Evolutionary conservation across 148 eudicot genomes (phyloP).

Genomic region (Rhododendron mucronatum): DNA sequence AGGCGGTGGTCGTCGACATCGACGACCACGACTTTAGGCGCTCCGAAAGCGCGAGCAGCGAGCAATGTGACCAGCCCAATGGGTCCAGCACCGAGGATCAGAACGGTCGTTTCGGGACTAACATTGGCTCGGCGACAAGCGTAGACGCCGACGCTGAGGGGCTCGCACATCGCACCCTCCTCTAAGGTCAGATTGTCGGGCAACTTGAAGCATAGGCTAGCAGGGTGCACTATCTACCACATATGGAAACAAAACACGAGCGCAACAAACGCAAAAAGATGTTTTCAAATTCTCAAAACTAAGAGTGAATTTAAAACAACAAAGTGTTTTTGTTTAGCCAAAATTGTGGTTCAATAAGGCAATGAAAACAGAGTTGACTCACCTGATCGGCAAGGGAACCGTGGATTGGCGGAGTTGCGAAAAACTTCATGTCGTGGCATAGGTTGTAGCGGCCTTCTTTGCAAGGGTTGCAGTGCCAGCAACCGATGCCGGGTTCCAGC

Average conservation of each 20-base stretch:
- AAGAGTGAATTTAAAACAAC: no score
- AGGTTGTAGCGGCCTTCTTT: conserved; percentile 75
- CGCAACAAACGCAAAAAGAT: no score
- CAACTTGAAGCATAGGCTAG: conserved; percentile 80
- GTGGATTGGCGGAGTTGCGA: conserved; percentile 81
- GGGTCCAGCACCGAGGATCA: conserved; percentile 84
- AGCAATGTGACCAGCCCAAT: conserved; percentile 81
- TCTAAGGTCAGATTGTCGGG: conserved; percentile 77
- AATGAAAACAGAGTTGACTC: neutral
- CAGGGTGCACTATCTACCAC: conserved; percentile 88
- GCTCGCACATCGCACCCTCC: conserved; percentile 73
- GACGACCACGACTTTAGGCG: conserved; percentile 63
- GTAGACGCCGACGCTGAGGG: conserved; percentile 75
- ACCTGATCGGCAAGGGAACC: conserved; percentile 90
- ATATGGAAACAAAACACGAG: neutral
- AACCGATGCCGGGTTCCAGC: conserved; percentile 80
- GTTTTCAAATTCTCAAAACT: no score
- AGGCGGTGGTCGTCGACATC: conserved; percentile 73
- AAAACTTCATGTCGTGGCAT: conserved; percentile 90
- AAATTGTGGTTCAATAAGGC: neutral
- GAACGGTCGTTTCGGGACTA: conserved; percentile 60
- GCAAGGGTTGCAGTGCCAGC: conserved; percentile 55
- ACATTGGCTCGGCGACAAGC: conserved; percentile 75
- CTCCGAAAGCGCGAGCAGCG: conserved; percentile 84
- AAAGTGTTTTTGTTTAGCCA: neutral